Evolutionary conservation across 495 filamentous ascomycete species (phyloP).

Genomic region (Cryomyces minteri): DNA sequence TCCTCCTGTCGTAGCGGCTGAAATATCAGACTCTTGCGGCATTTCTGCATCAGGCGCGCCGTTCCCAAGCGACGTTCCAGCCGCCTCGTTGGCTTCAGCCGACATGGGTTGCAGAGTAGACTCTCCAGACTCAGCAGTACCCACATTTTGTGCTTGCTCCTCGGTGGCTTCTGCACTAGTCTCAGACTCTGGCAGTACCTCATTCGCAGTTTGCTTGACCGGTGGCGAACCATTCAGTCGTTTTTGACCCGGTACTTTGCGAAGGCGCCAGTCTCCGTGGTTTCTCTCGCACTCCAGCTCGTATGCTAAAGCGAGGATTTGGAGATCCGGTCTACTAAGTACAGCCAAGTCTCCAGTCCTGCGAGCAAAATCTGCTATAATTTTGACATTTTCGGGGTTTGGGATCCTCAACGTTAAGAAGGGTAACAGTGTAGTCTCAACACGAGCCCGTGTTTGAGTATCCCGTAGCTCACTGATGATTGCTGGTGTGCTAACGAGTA

Average conservation of each 20-base stretch:
- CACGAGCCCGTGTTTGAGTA: slow-evolving; percentile 54
- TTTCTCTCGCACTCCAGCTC: slow-evolving; percentile 77
- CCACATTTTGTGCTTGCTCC: neutral
- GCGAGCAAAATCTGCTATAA: slow-evolving; percentile 69
- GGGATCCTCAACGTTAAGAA: slow-evolving; percentile 67
- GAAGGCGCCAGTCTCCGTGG: slow-evolving; percentile 63
- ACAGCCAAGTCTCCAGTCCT: slow-evolving; percentile 82
- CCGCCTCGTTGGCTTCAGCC: neutral
- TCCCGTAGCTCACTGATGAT: slow-evolving; percentile 83
- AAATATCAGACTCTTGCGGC: neutral
- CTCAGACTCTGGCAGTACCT: neutral
- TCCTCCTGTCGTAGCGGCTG: neutral
- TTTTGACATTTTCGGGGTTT: slow-evolving; percentile 50
- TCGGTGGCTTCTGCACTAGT: neutral
- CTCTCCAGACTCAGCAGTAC: neutral
- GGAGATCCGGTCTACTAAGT: slow-evolving; percentile 71
- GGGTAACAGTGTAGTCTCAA: slow-evolving; percentile 66
- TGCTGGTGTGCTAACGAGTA: slow-evolving; percentile 67
- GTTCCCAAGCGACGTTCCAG: too few species aligned
- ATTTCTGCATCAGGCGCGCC: neutral
- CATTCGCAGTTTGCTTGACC: neutral
- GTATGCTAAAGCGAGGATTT: slow-evolving; percentile 77
- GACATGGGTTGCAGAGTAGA: neutral
- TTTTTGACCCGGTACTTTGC: slow-evolving; percentile 63
- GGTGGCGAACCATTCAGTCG: slow-evolving; percentile 50